Evolutionary conservation across 306 rosid genomes (phyloP).

Genomic region (Sechiopsis laciniata): DNA sequence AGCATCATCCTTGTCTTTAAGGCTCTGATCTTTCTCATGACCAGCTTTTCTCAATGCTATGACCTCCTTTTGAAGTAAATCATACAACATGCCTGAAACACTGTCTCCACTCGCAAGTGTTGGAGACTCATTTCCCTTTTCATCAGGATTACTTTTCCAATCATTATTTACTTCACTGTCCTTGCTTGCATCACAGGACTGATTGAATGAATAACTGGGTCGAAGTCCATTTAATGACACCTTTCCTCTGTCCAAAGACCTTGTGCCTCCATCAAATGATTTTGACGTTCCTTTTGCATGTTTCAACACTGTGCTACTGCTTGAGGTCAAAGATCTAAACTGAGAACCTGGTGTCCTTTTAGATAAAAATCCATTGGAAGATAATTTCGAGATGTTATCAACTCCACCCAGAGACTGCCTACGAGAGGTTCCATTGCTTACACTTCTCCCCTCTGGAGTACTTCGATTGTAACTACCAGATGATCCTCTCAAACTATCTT

Average conservation of each 20-base stretch:
- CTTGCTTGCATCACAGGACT: conserved; percentile 67
- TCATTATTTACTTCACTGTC: conserved; percentile 43
- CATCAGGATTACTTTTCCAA: conserved; percentile 73
- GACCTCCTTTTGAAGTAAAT: conserved; percentile 95
- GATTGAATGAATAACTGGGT: conserved; percentile 66
- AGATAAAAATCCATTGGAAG: conserved; percentile 75
- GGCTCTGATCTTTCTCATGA: conserved; percentile 95
- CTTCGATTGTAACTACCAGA: conserved; percentile 60
- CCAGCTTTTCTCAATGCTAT: conserved; percentile 80
- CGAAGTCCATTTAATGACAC: conserved; percentile 62
- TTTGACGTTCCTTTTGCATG: conserved; percentile 96
- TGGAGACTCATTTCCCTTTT: conserved; percentile 69
- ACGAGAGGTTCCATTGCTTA: conserved; percentile 85
- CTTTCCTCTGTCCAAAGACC: conserved; percentile 89
- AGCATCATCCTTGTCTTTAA: conserved; percentile 94
- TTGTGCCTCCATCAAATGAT: conserved; percentile 97
- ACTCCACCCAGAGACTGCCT: conserved; percentile 97
- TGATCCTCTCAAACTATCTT: conserved; percentile 87
- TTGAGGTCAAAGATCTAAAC: conserved; percentile 58
- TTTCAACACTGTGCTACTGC: conserved; percentile 76
- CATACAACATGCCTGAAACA: conserved; percentile 81
- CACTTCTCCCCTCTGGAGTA: conserved; percentile 64
- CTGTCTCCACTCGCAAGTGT: conserved; percentile 53
- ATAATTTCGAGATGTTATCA: conserved; percentile 65
- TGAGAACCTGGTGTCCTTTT: conserved; percentile 72